Base-by-base conservation (phyloP, 768 basidiomycete species). In the Trametes cubensis region DNA sequence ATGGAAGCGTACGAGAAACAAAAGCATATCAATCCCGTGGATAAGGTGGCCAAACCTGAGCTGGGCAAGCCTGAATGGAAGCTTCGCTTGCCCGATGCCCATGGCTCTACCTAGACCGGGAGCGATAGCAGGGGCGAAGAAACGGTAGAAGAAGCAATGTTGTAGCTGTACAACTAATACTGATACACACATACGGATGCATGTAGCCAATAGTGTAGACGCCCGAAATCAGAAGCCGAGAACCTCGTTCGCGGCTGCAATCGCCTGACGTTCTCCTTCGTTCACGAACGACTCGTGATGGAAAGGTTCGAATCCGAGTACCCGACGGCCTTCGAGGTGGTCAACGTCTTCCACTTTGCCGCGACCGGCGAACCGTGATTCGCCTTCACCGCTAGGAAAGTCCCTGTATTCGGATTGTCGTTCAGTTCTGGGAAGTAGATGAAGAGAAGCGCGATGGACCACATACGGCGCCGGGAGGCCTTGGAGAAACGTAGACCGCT, bases 401-500 rank as follows among this genome's bases (percentile, higher is more conserved):
- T 93, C 91, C 14, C 66, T 69, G 55, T 34, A 2, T 14, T 48
- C 48, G 52, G 46, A 13, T 18, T n/a, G 39, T 50, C 11, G 34
- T 10, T 34, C 34, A 34, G 34, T 34, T 7, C 34, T 4, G 34
- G 34, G 34, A 26, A 23, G 26, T 23, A 14, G 26, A 45, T 23
- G 6, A 81, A 72, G 58, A 3, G 51, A 56, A 51, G 28, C 23
- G 17, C 34, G 56, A 52, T 4, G 74, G 77, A 34, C 63, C 83
- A 61, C 58, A 58, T 54, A 71, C 21, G 90, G 88, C 13, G 89
- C 85, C 23, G 86, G 81, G 23, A 81, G 71, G 6, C 86, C 85
- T 2, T 71, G 64, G 23, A 84, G 72, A 73, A 91, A 92, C 4
- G 79, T 72, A n/a, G 81, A 80, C 20, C 77, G 83, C 71, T 93